These are phyloP conservation scores for Trichoderma gamsii DNA, from an alignment of 495 filamentous ascomycete species.

Conservation along the genomic window DNA sequence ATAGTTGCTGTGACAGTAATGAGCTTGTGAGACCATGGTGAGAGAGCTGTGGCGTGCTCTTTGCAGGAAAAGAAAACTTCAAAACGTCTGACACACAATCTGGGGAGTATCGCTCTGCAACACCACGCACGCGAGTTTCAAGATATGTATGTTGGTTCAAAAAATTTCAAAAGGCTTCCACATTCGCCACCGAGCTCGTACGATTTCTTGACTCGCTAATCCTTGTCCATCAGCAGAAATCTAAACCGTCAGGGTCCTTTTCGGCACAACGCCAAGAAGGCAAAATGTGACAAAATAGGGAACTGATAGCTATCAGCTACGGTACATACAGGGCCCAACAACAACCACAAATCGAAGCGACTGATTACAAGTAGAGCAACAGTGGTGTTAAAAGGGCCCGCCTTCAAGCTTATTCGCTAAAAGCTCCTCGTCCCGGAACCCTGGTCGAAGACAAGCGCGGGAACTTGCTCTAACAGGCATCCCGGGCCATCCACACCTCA, in stretches of 20 bases:
- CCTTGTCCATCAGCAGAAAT: neutral
- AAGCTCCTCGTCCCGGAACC: neutral
- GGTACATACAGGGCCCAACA: neutral
- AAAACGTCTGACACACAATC: too few relatives aligned
- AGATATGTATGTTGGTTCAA: neutral
- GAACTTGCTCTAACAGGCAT: conserved; percentile 5
- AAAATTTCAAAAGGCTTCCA: neutral
- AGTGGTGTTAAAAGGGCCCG: neutral
- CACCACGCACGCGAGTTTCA: neutral
- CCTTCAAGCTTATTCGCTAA: neutral
- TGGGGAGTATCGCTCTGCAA: too few relatives aligned
- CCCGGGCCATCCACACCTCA: conserved; percentile 3
- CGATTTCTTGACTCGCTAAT: neutral
- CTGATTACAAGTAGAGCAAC: neutral
- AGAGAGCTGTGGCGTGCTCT: too few relatives aligned
- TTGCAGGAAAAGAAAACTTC: too few relatives aligned
- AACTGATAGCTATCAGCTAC: neutral
- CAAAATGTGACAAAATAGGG: neutral
- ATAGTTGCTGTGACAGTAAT: neutral
- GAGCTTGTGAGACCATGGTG: too few relatives aligned
- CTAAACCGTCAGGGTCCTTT: neutral
- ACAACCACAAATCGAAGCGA: neutral
- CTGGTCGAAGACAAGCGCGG: conserved; percentile 10
- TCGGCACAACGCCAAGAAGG: neutral
- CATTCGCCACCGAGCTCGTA: neutral